Percentiles rank a stretch among this genome's conserved stretches.
These are phyloP conservation scores for Sordariomycetes sp. DNA, from an alignment of 2,329 filamentous ascomycete species.

Conservation along the genomic window DNA sequence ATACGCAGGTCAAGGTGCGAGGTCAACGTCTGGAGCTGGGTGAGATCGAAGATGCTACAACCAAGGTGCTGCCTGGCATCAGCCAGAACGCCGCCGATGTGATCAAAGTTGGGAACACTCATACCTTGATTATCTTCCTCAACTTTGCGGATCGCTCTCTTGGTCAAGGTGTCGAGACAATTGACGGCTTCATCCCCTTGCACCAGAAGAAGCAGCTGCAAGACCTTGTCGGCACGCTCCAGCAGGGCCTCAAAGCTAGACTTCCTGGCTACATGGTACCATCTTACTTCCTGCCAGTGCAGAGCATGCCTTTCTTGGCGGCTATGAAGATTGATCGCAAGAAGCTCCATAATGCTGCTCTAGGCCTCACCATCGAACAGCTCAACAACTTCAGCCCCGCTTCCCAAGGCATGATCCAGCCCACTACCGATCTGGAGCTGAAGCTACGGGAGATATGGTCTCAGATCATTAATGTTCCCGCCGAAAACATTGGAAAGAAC, in stretches of 20 bases:
- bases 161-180: no score
- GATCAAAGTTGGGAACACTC: not conserved
- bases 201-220: no score
- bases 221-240: constrained; percentile 3
- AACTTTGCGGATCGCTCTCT: no score
- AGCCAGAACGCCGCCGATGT: constrained; percentile 1
- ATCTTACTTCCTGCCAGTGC: constrained; percentile 8
- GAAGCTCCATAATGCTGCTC: constrained; percentile 3
- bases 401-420: constrained; percentile 9
- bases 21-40: constrained; percentile 42
- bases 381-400: constrained; percentile 12
- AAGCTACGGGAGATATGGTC: constrained; percentile 22
- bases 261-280: constrained; percentile 12
- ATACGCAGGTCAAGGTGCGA: constrained; percentile 45
- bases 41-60: constrained; percentile 7
- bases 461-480: constrained; percentile 2
- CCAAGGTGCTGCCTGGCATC: not conserved
- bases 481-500: constrained; percentile 3
- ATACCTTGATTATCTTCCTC: no score
- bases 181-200: constrained; percentile 5
- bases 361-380: constrained; percentile 5
- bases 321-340: constrained; percentile 9
- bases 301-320: constrained; percentile 9
- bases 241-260: constrained; percentile 7
- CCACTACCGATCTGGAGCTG: constrained; percentile 11